Evolutionary conservation across 257 asterid genomes (phyloP).

Genomic region (Salvia hispanica): DNA sequence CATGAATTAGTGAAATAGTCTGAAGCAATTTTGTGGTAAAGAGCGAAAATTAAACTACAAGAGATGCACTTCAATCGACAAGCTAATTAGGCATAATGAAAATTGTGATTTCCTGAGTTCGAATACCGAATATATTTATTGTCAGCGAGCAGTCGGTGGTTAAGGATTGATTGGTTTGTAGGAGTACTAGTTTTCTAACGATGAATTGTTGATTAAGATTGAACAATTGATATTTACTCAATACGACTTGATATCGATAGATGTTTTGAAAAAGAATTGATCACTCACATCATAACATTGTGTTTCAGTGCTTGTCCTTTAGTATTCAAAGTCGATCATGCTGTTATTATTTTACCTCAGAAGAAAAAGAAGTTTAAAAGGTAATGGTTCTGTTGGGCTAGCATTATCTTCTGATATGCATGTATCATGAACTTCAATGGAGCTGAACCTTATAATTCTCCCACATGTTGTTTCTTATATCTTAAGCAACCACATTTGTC

Average conservation of each 20-base stretch:
- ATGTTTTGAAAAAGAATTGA: no score
- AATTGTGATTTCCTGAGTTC: no score
- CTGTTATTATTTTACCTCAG: background rate
- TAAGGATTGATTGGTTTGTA: no score
- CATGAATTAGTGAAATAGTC: background rate
- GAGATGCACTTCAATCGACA: no score
- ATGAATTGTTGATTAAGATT: background rate
- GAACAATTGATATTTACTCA: background rate
- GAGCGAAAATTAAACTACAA: no score
- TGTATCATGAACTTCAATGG: background rate
- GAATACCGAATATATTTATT: no score
- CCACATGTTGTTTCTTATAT: no score
- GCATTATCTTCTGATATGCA: background rate
- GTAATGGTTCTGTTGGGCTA: no score
- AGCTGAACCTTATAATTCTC: background rate
- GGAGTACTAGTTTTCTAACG: background rate
- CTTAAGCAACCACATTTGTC: constrained; percentile 13
- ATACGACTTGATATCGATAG: background rate
- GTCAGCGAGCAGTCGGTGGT: no score
- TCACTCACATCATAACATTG: background rate
- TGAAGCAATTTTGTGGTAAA: no score
- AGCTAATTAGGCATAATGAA: no score
- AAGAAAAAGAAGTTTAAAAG: no score
- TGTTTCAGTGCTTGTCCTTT: constrained; percentile 5
- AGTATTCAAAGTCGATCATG: background rate